Percentiles rank a stretch among this genome's conserved stretches.
Conservation (phyloP, 2,329 filamentous ascomycete genomes). For the Aspergillus carbonarius region DNA sequence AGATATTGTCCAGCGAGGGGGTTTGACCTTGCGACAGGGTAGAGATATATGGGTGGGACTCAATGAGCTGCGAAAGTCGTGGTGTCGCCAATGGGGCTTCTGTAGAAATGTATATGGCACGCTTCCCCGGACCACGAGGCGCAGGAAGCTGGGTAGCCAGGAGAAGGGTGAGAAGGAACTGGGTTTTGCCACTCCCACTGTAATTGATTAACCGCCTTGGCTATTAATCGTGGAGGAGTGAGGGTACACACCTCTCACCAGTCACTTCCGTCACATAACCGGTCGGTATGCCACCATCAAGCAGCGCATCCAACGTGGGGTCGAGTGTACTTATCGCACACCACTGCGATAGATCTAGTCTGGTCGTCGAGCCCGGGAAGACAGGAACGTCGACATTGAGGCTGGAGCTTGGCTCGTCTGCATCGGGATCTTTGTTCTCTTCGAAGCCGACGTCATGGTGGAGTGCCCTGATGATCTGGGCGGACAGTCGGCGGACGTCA, state of each 20-base stretch:
- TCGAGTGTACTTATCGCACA: slow-evolving; percentile 78
- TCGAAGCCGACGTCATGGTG: slow-evolving; percentile 60
- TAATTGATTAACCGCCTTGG: not conserved
- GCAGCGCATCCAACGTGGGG: slow-evolving; percentile 63
- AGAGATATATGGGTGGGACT: slow-evolving; percentile 62
- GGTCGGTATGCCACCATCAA: slow-evolving; percentile 77
- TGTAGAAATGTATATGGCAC: slow-evolving; percentile 91
- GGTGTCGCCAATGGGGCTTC: slow-evolving; percentile 81
- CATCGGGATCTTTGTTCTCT: slow-evolving; percentile 8
- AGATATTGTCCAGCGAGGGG: slow-evolving; percentile 72
- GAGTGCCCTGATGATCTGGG: slow-evolving; percentile 65
- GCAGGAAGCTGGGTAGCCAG: slow-evolving; percentile 79
- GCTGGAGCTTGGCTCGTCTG: slow-evolving; percentile 23
- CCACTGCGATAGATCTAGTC: slow-evolving; percentile 44
- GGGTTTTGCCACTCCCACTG: slow-evolving; percentile 89
- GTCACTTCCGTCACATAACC: slow-evolving; percentile 85
- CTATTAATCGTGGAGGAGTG: not conserved
- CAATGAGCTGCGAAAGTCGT: slow-evolving; percentile 76
- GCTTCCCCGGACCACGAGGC: slow-evolving; percentile 67
- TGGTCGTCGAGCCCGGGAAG: slow-evolving; percentile 27
- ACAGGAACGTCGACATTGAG: slow-evolving; percentile 19
- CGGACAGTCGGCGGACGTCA: slow-evolving; percentile 73
- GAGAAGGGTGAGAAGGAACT: slow-evolving; percentile 81
- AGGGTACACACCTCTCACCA: slow-evolving; percentile 69
- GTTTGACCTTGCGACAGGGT: slow-evolving; percentile 38